Base-by-base conservation (phyloP, 2,329 filamentous ascomycete genomes). In the Emydomyces testavorans region DNA sequence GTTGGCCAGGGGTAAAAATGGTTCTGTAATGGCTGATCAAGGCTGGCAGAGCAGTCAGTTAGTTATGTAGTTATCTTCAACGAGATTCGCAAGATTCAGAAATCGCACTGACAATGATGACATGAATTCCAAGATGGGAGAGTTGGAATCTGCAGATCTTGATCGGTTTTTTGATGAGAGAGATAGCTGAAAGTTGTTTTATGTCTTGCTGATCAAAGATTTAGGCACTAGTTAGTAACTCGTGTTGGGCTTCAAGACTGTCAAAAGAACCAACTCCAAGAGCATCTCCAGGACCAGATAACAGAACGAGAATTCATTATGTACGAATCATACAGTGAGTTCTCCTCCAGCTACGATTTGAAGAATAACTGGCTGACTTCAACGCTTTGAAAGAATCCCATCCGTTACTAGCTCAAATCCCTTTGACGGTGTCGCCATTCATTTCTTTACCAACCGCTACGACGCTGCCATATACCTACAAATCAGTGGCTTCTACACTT, bases 391-490 rank as follows among this genome's bases (percentile, higher is more conserved):
- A 53, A 87, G 83, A 77, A 55, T 80, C 87, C 13, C 88, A 95
- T 68, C 85, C 83, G 13, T 79, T 95, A 54, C 80, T 98, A 39
- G 85, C 89, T 56, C 92, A 98, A 69, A 80, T 96, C 34, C 88
- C 92, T 24, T 72, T 98, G 48, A 93, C 88, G 42, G 88, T 96
- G 37, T 95, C 90, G 2, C 92, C 92, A 21, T 95, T 95, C 71
- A 79, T 96, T 58, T 84, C 83, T 51, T 82, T 98, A 26, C 92
- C 92, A 8, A 83, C 85, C 24, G 83, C 90, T 21, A 85, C 89
- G 16, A 94, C 89, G 0, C 79, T 98, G 6, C 90, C 92, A 20
- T 96, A 96, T 71, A 94, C 87, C 57, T 96, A 95, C 76, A 90
- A 89, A 63, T 77, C 80, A 8, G 82, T 96, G 61, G 86, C 90